Evolutionary conservation across 371 early-diverging fungal species (phyloP), one percentile per base, ranked within the genome.

Genomic region (Chytridium lagenaria): DNA sequence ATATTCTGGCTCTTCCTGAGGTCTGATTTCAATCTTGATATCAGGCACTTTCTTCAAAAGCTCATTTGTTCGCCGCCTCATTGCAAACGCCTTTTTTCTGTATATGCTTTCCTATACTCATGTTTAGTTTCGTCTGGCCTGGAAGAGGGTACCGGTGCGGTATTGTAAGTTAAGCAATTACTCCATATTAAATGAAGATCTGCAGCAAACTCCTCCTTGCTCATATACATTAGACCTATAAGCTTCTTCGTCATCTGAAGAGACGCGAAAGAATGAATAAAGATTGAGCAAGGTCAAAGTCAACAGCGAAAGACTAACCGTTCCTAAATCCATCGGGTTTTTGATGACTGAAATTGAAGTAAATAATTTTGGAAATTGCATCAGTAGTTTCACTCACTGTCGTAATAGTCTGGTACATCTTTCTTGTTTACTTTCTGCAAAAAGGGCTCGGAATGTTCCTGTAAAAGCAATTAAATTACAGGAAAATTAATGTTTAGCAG

Each of bases 321-420:
- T 93, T n/a, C 91, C 90, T 7, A 97, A 80, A 85, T 95, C 96
- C 96, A 97, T 97, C 0, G 97, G 97, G n/a, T 90, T 81, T 77
- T 91, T 91, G 65, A 97, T 94, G 64, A 95, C 91, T 90, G 66
- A 16, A 22, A n/a, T n/a, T n/a, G 22, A 52, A 67, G 22, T 0
- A n/a, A 72, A 1, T 57, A 23, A 0, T 26, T 31, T 34, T 31
- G 28, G n/a, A n/a, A n/a, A n/a, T n/a, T n/a, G 37, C 26, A 7
- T 64, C 26, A 44, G 10, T 19, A 65, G 51, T 16, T 55, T 31
- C 26, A 38, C 70, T 77, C 64, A 79, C 78, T 71, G 57, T 94
- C 94, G 84, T 92, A 94, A 77, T 99, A 99, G 82, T 96, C 95
- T 0, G 98, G 98, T 0, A 95, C 98, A 59, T 98, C 98, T 31